A percentile compares a stretch with the other conserved stretches of the same genome.
phyloP scores from a whole-genome alignment of 2,329 filamentous ascomycete species.

The Aspergillus quadricinctus region DNA sequence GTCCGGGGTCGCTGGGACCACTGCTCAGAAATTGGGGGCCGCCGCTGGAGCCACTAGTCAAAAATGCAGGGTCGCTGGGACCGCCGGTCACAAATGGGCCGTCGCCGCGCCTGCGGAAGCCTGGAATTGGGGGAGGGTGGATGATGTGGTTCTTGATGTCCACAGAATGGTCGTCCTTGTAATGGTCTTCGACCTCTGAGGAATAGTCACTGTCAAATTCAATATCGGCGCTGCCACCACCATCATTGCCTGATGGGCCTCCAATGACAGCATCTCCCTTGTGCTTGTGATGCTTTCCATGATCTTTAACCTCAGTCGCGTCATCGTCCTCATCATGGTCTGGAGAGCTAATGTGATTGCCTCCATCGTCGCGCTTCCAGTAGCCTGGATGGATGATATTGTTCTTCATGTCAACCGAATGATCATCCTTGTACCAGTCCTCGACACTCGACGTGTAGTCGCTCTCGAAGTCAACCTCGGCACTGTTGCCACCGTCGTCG shows the following conservation, averaged over 20 bases:
- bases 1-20: too few relatives aligned
- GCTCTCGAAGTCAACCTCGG: conserved; percentile 5
- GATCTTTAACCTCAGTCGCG: too few relatives aligned
- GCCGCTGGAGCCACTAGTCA: too few relatives aligned
- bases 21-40: too few relatives aligned
- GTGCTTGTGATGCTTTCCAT: background rate
- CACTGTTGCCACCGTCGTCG: conserved; percentile 13
- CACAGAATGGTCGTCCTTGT: conserved; percentile 7
- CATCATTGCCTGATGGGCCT: conserved; percentile 4
- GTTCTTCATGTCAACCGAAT: conserved; percentile 13
- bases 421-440: conserved; percentile 20
- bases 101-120: background rate
- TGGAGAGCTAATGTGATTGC: background rate
- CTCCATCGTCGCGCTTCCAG: background rate
- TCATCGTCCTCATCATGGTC: background rate
- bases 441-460: conserved; percentile 8
- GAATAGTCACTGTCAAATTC: background rate
- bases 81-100: conserved; percentile 8
- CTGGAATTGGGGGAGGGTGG: too few relatives aligned
- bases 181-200: background rate
- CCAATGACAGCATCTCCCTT: background rate
- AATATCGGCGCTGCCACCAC: background rate
- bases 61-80: too few relatives aligned
- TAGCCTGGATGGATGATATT: conserved; percentile 10
- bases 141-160: background rate